Percentiles rank a stretch among this genome's conserved stretches.
Evolutionary conservation across 345 rosid species (phyloP).

Genomic region (Nasturtium officinale): DNA sequence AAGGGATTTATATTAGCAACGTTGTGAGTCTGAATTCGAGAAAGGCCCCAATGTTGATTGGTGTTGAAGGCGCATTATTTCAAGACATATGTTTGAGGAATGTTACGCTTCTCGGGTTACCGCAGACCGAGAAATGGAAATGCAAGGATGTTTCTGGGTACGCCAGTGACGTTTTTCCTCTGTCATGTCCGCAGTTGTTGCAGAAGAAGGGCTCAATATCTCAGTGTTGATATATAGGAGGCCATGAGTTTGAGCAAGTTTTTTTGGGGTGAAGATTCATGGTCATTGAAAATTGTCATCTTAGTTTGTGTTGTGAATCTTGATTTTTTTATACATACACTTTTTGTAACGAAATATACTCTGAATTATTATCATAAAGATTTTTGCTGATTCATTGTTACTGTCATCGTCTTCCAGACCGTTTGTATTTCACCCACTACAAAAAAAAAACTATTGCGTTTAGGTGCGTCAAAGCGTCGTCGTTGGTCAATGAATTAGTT

Average conservation of each 20-base stretch:
- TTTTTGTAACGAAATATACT: slow-evolving; percentile 31
- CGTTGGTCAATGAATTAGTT: slow-evolving; percentile 8
- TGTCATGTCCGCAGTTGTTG: slow-evolving; percentile 69
- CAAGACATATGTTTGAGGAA: slow-evolving; percentile 78
- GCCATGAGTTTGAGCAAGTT: slow-evolving; percentile 33
- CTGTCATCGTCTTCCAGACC: slow-evolving; percentile 11
- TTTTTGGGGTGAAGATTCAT: slow-evolving; percentile 31
- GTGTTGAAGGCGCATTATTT: slow-evolving; percentile 67
- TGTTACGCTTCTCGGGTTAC: slow-evolving; percentile 62
- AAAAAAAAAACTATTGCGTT: slow-evolving; percentile 17
- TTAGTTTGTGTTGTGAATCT: slow-evolving; percentile 18
- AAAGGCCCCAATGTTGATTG: slow-evolving; percentile 72
- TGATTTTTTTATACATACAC: slow-evolving; percentile 27
- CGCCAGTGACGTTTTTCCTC: slow-evolving; percentile 57
- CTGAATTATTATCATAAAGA: slow-evolving; percentile 11
- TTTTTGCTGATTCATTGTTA: neutral
- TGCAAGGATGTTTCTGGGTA: slow-evolving; percentile 83
- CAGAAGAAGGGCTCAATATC: slow-evolving; percentile 49
- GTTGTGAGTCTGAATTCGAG: slow-evolving; percentile 72
- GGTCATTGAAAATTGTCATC: slow-evolving; percentile 14
- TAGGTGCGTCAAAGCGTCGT: slow-evolving; percentile 29
- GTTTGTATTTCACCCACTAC: slow-evolving; percentile 32
- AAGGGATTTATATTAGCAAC: slow-evolving; percentile 64
- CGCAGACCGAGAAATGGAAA: slow-evolving; percentile 60
- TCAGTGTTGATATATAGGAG: slow-evolving; percentile 47